Base-by-base conservation (phyloP, 106 monocot genomes). In the Platanthera guangdongensis region DNA sequence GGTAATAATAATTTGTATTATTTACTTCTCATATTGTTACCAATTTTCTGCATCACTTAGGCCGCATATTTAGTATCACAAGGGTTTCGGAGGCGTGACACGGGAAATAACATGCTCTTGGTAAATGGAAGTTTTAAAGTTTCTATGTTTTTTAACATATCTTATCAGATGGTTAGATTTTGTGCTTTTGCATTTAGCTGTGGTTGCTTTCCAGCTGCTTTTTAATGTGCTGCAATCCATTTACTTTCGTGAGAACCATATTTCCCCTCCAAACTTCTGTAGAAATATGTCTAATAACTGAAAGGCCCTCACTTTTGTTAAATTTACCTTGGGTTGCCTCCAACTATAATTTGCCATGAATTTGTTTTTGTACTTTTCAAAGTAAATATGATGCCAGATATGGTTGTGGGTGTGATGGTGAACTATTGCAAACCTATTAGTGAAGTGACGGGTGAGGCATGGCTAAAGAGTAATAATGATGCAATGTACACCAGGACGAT, bases 21-120 rank as follows among this genome's bases (percentile, higher is more conserved):
- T 54, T 80, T 80, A 47, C 65, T 57, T 77, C 65, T 68, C 47
- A 16, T 70, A 47, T 46, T 82, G 64, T 65, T 21, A 18, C 13
- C 8, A 25, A 14, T 46, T 16, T 45, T 70, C 30, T 84, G 60
- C 59, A 81, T 57, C 81, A 25, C 53, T 73, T 84, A 95, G 96
- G 96, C 93, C 76, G 93, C 96, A 80, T 96, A 96, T 82, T 91
- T 96, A 76, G 89, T 89, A 78, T 93, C 90, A 67, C 84, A 83
- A 87, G 89, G 96, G 76, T 93, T 96, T 71, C 83, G 79, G 64
- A 91, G 96, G 76, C 81, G 87, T 22, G 96, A 97, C 73, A 86
- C 85, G 55, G 50, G 89, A 84, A 79, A 86, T 74, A 97, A 97
- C 63, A 93, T 97, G 96, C 73, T 97, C 70, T 69, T 97, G 82